Evolutionary conservation across 106 monocot species (phyloP).

Genomic region (Dendrobium catenatum): DNA sequence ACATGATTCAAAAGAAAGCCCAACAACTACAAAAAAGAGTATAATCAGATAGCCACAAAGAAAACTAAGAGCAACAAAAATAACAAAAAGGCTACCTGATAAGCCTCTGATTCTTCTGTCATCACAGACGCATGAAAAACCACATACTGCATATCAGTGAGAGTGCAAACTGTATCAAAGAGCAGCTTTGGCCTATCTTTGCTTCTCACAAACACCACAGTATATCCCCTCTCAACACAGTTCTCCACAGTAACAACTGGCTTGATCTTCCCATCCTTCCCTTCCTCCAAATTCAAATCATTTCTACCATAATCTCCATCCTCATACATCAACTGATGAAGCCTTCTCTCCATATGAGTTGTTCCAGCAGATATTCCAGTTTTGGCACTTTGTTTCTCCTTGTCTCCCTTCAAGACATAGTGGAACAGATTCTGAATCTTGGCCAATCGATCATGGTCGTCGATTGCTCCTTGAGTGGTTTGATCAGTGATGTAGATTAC

Average conservation of each 20-base stretch:
- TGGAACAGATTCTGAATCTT: constrained; percentile 34
- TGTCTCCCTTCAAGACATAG: constrained; percentile 31
- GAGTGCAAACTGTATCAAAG: constrained; percentile 52
- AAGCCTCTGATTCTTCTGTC: constrained; percentile 38
- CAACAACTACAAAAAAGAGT: no score
- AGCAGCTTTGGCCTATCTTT: constrained; percentile 52
- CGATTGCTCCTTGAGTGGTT: constrained; percentile 20
- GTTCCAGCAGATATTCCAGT: constrained; percentile 14
- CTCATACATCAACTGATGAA: constrained; percentile 52
- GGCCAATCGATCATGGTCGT: constrained; percentile 22
- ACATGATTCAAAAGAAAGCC: no score
- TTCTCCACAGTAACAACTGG: constrained; percentile 26
- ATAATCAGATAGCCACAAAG: background rate
- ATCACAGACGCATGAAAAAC: constrained; percentile 53
- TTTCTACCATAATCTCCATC: constrained; percentile 24
- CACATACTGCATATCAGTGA: constrained; percentile 56
- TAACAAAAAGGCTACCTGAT: constrained; percentile 17
- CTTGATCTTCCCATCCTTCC: background rate
- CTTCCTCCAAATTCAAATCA: background rate
- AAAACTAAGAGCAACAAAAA: background rate
- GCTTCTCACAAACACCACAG: constrained; percentile 35
- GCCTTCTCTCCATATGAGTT: constrained; percentile 41
- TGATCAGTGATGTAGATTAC: constrained; percentile 36
- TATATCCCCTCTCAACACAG: constrained; percentile 43
- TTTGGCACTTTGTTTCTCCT: constrained; percentile 9